Evolutionary conservation across 768 basidiomycete species (phyloP), one percentile per base, ranked within the genome.

Genomic region (Boletus pseudo-olivaceus): DNA sequence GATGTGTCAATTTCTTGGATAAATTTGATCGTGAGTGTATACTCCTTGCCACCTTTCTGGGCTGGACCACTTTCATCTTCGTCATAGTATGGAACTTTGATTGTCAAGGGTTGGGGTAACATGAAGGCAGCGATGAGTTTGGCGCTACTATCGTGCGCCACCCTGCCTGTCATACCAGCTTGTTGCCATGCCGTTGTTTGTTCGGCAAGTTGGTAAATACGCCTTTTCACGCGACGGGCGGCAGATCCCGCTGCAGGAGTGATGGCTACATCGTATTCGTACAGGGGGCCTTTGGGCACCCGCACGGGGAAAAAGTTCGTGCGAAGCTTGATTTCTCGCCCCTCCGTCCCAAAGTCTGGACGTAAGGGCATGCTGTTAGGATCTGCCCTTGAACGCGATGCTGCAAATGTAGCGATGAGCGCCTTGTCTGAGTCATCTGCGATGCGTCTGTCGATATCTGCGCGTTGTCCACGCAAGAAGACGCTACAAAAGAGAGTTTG

Each of bases 371-470:
- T 73, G 29, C 71, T 67, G 38, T 61, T 57, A 1, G 52, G 27
- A 15, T 57, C 63, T 27, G 65, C 57, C 14, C 56, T 49, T 14
- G 64, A 32, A 70, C 48, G 8, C 59, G 61, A 51, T 46, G 49
- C 11, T 57, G 70, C 41, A 74, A 72, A 30, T 62, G 62, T 47
- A 46, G 67, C 62, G n/a, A 82, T 66, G 4, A 82, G 71, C 5
- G 69, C 62, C 46, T 80, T 75, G 62, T 79, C 75, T 1, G 75
- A 76, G 55, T 67, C 55, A 48, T 76, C 73, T 50, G 67, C 33
- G 71, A 67, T 65, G 70, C 90, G 88, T 42, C 72, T 70, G 54
- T 83, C 78, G 39, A 91, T 67, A 14, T 79, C 74, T 59, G 63
- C 85, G 68, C 65, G 66, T 49, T 56, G 56, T 38, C 67, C 66